A percentile compares a stretch with the other conserved stretches of the same genome.
Conservation (phyloP, 2,329 filamentous ascomycete genomes). For the Triangularia setosa region DNA sequence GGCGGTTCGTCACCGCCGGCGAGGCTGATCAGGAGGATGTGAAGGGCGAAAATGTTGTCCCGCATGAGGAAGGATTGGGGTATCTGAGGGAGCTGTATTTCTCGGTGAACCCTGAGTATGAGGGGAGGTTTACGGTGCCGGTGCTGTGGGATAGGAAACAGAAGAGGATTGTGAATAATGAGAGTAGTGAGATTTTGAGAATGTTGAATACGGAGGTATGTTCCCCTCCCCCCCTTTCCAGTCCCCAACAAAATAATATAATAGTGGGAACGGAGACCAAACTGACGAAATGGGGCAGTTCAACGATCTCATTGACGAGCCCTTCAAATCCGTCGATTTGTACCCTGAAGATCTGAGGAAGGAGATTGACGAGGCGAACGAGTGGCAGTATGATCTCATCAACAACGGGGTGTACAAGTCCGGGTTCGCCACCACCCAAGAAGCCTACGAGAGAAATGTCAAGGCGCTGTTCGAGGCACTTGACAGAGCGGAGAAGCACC, state of each 20-base stretch:
- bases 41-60: slow-evolving; percentile 63
- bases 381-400: slow-evolving; percentile 73
- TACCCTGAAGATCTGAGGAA: slow-evolving; percentile 61
- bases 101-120: slow-evolving; percentile 65
- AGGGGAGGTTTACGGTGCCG: slow-evolving; percentile 81
- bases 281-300: slow-evolving; percentile 45
- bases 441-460: slow-evolving; percentile 76
- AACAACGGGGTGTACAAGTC: slow-evolving; percentile 72
- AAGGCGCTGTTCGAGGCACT: slow-evolving; percentile 68
- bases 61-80: slow-evolving; percentile 64
- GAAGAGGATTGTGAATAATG: slow-evolving; percentile 81
- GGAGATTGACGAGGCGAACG: slow-evolving; percentile 72
- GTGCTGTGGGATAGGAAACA: slow-evolving; percentile 77
- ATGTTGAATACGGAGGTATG: slow-evolving; percentile 75
- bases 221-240: background rate
- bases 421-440: slow-evolving; percentile 80
- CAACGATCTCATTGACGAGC: slow-evolving; percentile 61
- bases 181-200: slow-evolving; percentile 87
- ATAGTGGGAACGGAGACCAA: background rate
- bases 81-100: slow-evolving; percentile 80
- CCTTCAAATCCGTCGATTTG: slow-evolving; percentile 59
- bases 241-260: too few species aligned
- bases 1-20: slow-evolving; percentile 72
- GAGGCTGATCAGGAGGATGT: slow-evolving; percentile 55
- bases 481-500: slow-evolving; percentile 70